Evolutionary conservation across 1,284 basidiomycete genomes (phyloP), one percentile per base, ranked within the genome.

Genomic region (Apiotrichum montevideense): DNA sequence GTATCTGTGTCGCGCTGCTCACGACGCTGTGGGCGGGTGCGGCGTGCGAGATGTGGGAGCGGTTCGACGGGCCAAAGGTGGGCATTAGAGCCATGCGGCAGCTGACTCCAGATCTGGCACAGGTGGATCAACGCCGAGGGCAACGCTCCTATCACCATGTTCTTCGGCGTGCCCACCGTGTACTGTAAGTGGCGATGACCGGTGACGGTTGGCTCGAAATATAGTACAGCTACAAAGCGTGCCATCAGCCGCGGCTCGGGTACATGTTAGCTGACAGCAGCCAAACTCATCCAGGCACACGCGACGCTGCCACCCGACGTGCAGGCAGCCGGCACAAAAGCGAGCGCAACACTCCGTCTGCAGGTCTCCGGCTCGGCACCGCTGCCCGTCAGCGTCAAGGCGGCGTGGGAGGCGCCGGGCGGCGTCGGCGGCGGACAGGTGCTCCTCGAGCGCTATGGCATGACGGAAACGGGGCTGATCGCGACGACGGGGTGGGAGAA

Each of bases 391-490:
- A 66, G 63, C 51, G 58, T 72, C 53, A 75, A 75, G 56, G 60
- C 62, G 11, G 56, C 63, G 15, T 74, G 70, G 69, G 66, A 68
- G 54, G 44, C 55, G 14, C 54, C 61, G 37, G 62, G 62, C 52
- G 63, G 66, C 6, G 63, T 74, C 21, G 69, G 71, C 29, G 73
- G 73, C 13, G 72, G 73, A 1, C 65, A 68, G 57, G 63, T 71
- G 1, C 51, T 74, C 33, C 57, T 75, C 4, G 71, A 74, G 56
- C 62, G 73, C 41, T 75, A 75, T 53, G 73, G 73, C 11, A 75
- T 75, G 73, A 75, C 68, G 6, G 73, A 75, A 60, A 74, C 72
- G 41, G 70, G 71, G 0, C 68, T 75, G 61, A 72, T 73, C 51
- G 64, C 73, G 8, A 64, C 64, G 4, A 71, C 69, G 32, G 72